Conservation (phyloP, 345 rosid genomes). For the Reutealis trisperma region DNA sequence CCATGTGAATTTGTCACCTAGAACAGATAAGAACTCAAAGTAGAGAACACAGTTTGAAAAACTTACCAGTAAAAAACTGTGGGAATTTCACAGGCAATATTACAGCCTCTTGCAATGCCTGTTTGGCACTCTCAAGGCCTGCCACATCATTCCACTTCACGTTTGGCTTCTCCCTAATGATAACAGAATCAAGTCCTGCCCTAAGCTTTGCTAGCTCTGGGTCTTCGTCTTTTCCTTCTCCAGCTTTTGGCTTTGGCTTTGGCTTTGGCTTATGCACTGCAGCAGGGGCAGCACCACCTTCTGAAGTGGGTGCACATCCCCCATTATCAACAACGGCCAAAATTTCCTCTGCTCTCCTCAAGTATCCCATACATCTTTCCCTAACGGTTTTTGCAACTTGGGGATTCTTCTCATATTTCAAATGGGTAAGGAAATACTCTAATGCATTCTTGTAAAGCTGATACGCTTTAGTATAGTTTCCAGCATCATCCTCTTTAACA, state of each 20-base stretch:
- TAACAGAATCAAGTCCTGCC: slow-evolving; percentile 81
- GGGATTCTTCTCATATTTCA: slow-evolving; percentile 94
- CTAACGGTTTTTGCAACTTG: slow-evolving; percentile 75
- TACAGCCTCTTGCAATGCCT: slow-evolving; percentile 86
- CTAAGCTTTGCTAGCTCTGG: slow-evolving; percentile 78
- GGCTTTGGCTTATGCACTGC: slow-evolving; percentile 64
- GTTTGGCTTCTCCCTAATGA: slow-evolving; percentile 81
- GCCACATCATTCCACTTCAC: slow-evolving; percentile 91
- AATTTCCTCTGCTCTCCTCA: slow-evolving; percentile 90
- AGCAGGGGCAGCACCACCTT: slow-evolving; percentile 59
- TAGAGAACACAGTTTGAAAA: neutral
- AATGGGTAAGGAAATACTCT: slow-evolving; percentile 83
- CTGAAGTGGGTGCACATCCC: slow-evolving; percentile 61
- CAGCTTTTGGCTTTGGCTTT: slow-evolving; percentile 56
- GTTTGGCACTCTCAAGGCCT: slow-evolving; percentile 89
- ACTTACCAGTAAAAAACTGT: slow-evolving; percentile 79
- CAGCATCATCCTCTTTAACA: slow-evolving; percentile 77
- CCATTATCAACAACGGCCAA: slow-evolving; percentile 75
- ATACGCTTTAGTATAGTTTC: slow-evolving; percentile 77
- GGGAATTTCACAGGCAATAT: slow-evolving; percentile 89
- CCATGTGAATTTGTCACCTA: neutral
- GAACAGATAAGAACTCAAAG: neutral
- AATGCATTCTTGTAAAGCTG: slow-evolving; percentile 88
- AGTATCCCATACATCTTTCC: slow-evolving; percentile 73
- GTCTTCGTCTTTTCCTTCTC: slow-evolving; percentile 57